Base-by-base conservation (phyloP, 2,329 filamentous ascomycete genomes). In the Fusarium brevicatenulatum region DNA sequence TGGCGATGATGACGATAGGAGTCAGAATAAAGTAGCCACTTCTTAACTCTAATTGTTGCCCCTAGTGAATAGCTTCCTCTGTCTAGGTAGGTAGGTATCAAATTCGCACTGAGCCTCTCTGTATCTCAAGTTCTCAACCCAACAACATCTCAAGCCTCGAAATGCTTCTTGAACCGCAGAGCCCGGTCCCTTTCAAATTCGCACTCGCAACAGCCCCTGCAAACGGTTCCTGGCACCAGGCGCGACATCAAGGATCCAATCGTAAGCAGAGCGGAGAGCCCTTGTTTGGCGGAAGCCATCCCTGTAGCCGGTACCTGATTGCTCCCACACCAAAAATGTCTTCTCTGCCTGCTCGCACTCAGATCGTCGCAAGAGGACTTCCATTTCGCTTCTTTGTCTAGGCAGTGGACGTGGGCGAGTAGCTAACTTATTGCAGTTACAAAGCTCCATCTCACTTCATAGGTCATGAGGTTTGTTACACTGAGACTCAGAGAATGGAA, bases 251-350 rank as follows among this genome's bases (percentile, higher is more conserved):
- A 56, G 57, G 65, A 62, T 61, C 63, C 64, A 67, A 67, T 61
- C 64, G 53, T 62, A 60, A 66, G 40, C 54, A 65, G 46, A 71
- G 75, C 56, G 58, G 72, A 66, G 65, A 66, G 63, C 71, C 63
- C 68, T 73, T 68, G 71, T 76, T 71, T 75, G 73, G 75, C 55
- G 61, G 68, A 70, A 43, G 47, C 37, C 47, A 68, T 56, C 75
- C 75, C 73, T 77, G 75, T 72, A 72, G 66, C 70, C 67, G 71
- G 75, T 77, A 76, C 75, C 75, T 77, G 75, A 73, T 70, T 73
- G 69, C 70, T 74, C 68, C 68, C 72, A 74, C 72, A 74, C 72
- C 71, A 72, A 53, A 54, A 32, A 43, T 40, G 34, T 23, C 34
- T 40, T 59, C n/a, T 54, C 40, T 58, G 30, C 32, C 21, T 32